A percentile compares a stretch with the other conserved stretches of the same genome.
phyloP scores from a whole-genome alignment of 305 asterid genomes.

The Andrographis paniculata region DNA sequence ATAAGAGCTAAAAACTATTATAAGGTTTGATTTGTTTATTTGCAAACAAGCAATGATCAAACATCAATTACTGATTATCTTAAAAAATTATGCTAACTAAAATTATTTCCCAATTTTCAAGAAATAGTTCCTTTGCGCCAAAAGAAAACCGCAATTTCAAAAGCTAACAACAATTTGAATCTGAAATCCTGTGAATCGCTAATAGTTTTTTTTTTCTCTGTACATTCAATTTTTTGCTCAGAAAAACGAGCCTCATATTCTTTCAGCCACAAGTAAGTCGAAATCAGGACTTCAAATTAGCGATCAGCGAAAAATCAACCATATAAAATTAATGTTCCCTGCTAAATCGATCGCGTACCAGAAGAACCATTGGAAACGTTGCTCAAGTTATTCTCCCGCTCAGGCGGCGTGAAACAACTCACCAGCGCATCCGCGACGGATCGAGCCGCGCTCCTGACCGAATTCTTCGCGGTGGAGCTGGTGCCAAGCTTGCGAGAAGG shows the following conservation, averaged over 20 bases:
- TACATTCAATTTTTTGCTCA: neutral
- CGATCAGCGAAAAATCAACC: neutral
- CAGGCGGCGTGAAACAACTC: conserved; percentile 70
- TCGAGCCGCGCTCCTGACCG: conserved; percentile 40
- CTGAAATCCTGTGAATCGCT: neutral
- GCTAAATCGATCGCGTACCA: conserved; percentile 34
- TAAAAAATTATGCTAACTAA: too few relatives aligned
- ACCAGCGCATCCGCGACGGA: conserved; percentile 49
- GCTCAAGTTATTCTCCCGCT: conserved; percentile 23
- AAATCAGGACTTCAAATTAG: too few relatives aligned
- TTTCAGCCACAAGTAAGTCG: too few relatives aligned
- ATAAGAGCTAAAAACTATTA: too few relatives aligned
- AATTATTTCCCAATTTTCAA: neutral
- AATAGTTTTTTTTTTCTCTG: too few relatives aligned
- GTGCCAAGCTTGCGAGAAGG: conserved; percentile 27
- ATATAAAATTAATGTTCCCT: neutral
- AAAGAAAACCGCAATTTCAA: neutral
- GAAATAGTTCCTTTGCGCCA: neutral
- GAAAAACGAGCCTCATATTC: too few relatives aligned
- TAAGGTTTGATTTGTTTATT: too few relatives aligned
- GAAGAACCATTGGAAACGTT: conserved; percentile 35
- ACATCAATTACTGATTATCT: too few relatives aligned
- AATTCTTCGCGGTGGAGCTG: conserved; percentile 20
- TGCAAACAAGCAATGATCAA: too few relatives aligned
- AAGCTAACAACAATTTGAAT: neutral